These are phyloP conservation scores for Boletus reticuloceps DNA, from an alignment of 768 basidiomycete genomes.

Conservation along the genomic window DNA sequence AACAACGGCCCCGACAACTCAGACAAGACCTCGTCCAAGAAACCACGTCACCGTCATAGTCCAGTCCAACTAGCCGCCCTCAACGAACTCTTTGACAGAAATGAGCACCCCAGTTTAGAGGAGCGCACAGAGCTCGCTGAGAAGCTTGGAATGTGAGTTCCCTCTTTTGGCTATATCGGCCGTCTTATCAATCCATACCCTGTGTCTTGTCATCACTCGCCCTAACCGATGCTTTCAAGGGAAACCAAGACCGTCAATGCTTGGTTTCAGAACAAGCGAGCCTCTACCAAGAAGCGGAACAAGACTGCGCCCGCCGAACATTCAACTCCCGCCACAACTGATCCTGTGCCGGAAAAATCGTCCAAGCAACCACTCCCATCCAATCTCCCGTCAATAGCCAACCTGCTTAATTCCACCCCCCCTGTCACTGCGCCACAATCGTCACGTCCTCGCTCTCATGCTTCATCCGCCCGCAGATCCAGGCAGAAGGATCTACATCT, in stretches of 20 bases:
- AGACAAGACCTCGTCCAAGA: constrained; percentile 45
- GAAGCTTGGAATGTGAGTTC: constrained; percentile 70
- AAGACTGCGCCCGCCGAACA: constrained; percentile 38
- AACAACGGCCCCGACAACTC: constrained; percentile 20
- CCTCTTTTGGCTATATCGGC: constrained; percentile 25
- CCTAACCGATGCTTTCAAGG: constrained; percentile 39
- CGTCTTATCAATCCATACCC: constrained; percentile 16
- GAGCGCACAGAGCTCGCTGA: constrained; percentile 67
- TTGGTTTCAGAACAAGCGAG: constrained; percentile 87
- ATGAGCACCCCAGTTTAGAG: constrained; percentile 72
- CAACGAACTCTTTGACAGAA: constrained; percentile 75
- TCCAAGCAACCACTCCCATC: constrained; percentile 28
- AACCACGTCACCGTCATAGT: constrained; percentile 76
- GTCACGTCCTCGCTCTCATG: constrained; percentile 25
- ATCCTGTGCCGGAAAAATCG: constrained; percentile 17
- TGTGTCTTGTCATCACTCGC: constrained; percentile 8
- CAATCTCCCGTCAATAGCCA: constrained; percentile 37
- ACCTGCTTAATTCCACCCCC: constrained; percentile 38
- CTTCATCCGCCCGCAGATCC: constrained; percentile 25
- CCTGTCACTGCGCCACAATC: constrained; percentile 22
- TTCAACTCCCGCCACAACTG: constrained; percentile 30
- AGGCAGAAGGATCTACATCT: constrained; percentile 34
- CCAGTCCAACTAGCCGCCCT: constrained; percentile 70
- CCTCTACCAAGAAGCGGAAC: constrained; percentile 73
- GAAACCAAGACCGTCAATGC: constrained; percentile 84